Evolutionary conservation across 768 basidiomycete species (phyloP), one percentile per base, ranked within the genome.

Genomic region (Collybia sp.): DNA sequence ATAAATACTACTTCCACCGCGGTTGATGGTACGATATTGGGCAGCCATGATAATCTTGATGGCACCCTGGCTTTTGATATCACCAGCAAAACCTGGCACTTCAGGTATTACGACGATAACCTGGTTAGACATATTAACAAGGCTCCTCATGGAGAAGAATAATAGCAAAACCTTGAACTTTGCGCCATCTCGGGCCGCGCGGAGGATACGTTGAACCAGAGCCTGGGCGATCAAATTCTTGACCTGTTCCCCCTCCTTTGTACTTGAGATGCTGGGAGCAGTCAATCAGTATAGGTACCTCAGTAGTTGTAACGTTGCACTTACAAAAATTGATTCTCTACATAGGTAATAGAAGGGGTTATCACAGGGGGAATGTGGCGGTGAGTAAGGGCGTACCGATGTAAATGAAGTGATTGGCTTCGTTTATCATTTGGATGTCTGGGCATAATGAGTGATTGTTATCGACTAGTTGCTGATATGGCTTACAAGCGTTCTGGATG

Each of bases 401-500:
- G 63, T 93, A 95, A 49, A 97, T 90, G 64, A 77, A 93, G 60
- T 96, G 89, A 50, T 82, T 81, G 0, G 93, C 79, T 58, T 95
- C 87, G 15, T 73, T 63, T 58, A 99, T 99, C 51, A 95, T 53
- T 54, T 89, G 72, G 37, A 80, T 74, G 59, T 93, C 90, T 87
- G 54, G 40, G 32, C 32, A 17, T 1, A 31, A 25, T 45, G 18
- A 34, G 10, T 17, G 15, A 39, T 48, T 13, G 30, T 18, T 19
- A 6, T 30, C 30, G 47, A 44, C 35, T n/a, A 42, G 35, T 43
- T 40, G 17, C 30, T 15, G 30, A 40, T 2, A 78, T 25, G 25
- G 25, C 86, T 61, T 57, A 90, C 89, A 93, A 40, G 95, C 94
- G 54, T 92, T 87, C 66, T 96, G 94, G 49, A 98, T 92, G 63